Percentiles rank a stretch among this genome's conserved stretches.
Evolutionary conservation across 2,329 filamentous ascomycete genomes (phyloP).

Genomic region (Coniochaeta ligniaria): DNA sequence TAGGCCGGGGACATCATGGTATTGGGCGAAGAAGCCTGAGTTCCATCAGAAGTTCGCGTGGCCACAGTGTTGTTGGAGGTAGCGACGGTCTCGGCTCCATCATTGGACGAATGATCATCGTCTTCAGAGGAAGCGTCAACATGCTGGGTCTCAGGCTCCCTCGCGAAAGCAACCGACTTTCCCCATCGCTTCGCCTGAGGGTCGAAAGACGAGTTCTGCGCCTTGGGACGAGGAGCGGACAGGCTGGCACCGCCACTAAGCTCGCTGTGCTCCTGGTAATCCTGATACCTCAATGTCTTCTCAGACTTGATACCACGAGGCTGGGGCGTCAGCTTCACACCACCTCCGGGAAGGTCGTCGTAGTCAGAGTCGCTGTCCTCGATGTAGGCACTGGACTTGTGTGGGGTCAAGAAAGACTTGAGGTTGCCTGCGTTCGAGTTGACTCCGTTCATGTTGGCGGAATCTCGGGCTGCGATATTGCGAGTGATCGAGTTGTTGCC

Average conservation of each 20-base stretch:
- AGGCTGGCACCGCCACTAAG: background rate
- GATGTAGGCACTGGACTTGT: background rate
- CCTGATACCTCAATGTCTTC: background rate
- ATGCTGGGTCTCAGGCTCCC: background rate
- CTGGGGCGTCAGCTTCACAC: conserved; percentile 1
- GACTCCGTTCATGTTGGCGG: background rate
- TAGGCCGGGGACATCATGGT: background rate
- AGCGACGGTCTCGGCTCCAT: background rate
- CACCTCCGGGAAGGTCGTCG: background rate
- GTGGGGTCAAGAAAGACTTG: background rate
- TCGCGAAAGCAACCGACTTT: background rate
- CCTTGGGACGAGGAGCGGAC: background rate
- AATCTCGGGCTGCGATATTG: background rate
- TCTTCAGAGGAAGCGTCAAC: background rate
- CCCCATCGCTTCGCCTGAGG: background rate
- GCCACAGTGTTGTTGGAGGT: background rate
- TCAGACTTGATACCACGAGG: background rate
- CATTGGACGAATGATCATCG: background rate
- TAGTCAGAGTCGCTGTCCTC: background rate
- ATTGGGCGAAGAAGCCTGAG: background rate
- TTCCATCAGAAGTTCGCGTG: background rate
- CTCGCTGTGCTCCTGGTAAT: background rate
- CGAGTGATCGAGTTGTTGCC: background rate
- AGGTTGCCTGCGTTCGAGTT: background rate
- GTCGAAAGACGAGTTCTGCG: background rate